Conservation (phyloP, 2,329 filamentous ascomycete genomes). For the Fusarium tuaranense region DNA sequence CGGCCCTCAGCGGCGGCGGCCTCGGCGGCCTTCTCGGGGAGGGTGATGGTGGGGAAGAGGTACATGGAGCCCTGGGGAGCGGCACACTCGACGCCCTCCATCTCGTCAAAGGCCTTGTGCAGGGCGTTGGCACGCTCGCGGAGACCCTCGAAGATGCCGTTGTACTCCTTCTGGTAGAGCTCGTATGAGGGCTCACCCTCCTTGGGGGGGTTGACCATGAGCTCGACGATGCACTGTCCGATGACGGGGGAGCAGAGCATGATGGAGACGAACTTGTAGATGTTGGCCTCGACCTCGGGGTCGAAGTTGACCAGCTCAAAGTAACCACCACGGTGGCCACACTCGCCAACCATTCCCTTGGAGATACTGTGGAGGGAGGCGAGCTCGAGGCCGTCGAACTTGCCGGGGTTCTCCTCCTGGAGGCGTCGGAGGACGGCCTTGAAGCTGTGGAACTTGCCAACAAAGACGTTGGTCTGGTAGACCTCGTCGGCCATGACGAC, state of each 20-base stretch:
- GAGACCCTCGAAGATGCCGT: constrained; percentile 82
- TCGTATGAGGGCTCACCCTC: constrained; percentile 85
- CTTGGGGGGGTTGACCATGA: constrained; percentile 96
- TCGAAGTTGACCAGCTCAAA: constrained; percentile 96
- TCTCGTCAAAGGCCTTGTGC: constrained; percentile 89
- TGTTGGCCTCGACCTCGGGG: constrained; percentile 85
- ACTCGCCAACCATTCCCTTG: constrained; percentile 99
- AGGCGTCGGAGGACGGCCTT: constrained; percentile 87
- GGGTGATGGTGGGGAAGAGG: constrained; percentile 92
- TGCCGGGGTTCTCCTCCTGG: constrained; percentile 78
- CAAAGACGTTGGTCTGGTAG: constrained; percentile 98
- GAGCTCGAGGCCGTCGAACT: constrained; percentile 88
- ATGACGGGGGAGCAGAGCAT: constrained; percentile 95
- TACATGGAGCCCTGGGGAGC: constrained; percentile 97
- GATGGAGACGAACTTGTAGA: constrained; percentile 99
- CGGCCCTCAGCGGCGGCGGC: constrained; percentile 81
- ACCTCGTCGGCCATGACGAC: constrained; percentile 97
- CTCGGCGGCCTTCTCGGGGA: constrained; percentile 80
- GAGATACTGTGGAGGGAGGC: constrained; percentile 93
- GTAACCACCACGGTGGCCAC: constrained; percentile 96
- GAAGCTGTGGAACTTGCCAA: constrained; percentile 95
- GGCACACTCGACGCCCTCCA: constrained; percentile 96
- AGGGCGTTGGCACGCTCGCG: constrained; percentile 84
- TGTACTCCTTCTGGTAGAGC: constrained; percentile 88
- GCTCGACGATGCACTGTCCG: constrained; percentile 94